A percentile compares a stretch with the other conserved stretches of the same genome.
Conservation (phyloP, 176 grass and related monocot species). For the Lolium rigidum region DNA sequence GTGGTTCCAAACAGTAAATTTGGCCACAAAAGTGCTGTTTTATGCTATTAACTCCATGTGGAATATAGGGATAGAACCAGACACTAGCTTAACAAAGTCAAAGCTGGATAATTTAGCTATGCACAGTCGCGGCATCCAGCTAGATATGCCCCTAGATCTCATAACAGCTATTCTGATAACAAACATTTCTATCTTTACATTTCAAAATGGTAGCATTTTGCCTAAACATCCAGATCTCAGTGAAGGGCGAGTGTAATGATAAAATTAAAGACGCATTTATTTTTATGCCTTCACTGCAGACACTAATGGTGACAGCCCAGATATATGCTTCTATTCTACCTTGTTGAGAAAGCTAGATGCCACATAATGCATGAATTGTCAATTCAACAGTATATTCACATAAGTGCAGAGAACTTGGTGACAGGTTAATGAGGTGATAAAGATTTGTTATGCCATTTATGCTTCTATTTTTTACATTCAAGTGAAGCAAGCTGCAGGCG, state of each 20-base stretch:
- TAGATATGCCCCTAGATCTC: not conserved
- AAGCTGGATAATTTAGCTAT: not conserved
- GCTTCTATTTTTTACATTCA: not conserved
- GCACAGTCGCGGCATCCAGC: not conserved
- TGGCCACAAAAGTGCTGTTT: too few relatives aligned
- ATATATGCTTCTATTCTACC: conserved; percentile 6
- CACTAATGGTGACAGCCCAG: not conserved
- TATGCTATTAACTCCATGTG: too few relatives aligned
- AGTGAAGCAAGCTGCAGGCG: not conserved
- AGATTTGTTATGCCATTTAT: not conserved
- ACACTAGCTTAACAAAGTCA: not conserved
- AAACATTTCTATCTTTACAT: not conserved
- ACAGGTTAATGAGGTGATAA: not conserved
- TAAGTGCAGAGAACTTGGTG: not conserved
- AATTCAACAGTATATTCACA: not conserved
- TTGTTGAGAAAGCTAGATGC: not conserved
- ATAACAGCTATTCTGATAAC: not conserved
- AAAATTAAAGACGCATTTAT: not conserved
- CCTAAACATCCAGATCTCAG: not conserved
- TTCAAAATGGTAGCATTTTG: not conserved
- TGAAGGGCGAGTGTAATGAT: not conserved
- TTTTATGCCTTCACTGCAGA: not conserved
- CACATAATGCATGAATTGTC: not conserved
- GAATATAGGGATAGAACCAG: not conserved
- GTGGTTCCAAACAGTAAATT: too few relatives aligned